These are phyloP conservation scores for Cucurbita maxima DNA, from an alignment of 306 rosid genomes.

Conservation along the genomic window DNA sequence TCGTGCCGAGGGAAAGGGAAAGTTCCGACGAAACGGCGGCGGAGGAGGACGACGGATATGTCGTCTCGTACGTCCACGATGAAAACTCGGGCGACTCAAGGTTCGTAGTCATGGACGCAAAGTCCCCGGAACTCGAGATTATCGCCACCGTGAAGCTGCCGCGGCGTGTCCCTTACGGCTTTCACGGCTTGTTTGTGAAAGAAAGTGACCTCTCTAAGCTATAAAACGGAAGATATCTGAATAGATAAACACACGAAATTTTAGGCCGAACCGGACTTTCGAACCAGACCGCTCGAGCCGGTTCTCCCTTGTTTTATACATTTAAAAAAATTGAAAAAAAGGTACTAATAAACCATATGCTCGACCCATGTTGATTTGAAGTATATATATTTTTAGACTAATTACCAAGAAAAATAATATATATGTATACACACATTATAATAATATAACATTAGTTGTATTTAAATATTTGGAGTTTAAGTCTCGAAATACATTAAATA, in stretches of 20 bases:
- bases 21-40: constrained; percentile 14
- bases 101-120: constrained; percentile 76
- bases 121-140: constrained; percentile 51
- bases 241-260: neutral
- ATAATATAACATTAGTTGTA: too few relatives aligned
- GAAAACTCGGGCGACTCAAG: constrained; percentile 52
- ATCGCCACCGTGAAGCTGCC: constrained; percentile 73
- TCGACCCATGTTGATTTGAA: too few relatives aligned
- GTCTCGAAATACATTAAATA: too few relatives aligned
- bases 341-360: too few relatives aligned
- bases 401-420: too few relatives aligned
- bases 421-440: too few relatives aligned
- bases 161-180: constrained; percentile 72
- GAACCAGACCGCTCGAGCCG: neutral
- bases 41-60: constrained; percentile 61
- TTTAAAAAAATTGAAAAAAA: too few relatives aligned
- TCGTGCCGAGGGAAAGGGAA: constrained; percentile 40
- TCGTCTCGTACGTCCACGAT: constrained; percentile 52
- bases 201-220: constrained; percentile 35
- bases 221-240: neutral
- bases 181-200: constrained; percentile 67
- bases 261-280: neutral
- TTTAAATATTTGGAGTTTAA: too few relatives aligned
- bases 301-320: neutral
- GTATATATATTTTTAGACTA: too few relatives aligned